Evolutionary conservation across 805 yeast species (phyloP).

Genomic region (Kluyveromyces wickerhamii): DNA sequence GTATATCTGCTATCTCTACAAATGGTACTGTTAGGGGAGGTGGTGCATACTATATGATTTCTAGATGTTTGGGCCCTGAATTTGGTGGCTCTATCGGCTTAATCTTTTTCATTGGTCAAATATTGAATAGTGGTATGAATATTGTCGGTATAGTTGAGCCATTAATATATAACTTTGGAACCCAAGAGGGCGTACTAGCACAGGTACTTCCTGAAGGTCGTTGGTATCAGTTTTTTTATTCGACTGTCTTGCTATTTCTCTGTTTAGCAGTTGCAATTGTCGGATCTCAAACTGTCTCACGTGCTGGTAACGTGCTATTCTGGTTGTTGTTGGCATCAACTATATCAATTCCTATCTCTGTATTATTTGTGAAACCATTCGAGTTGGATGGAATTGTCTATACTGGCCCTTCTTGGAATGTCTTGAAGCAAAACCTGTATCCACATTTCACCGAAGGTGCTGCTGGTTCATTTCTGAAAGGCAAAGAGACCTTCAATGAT

Average conservation of each 20-base stretch:
- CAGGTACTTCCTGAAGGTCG: conserved; percentile 60
- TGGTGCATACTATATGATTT: conserved; percentile 96
- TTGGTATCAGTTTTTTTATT: conserved; percentile 62
- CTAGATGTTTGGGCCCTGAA: conserved; percentile 92
- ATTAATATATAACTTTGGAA: conserved; percentile 68
- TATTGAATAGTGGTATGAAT: conserved; percentile 82
- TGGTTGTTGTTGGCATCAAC: conserved; percentile 62
- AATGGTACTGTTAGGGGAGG: conserved; percentile 98
- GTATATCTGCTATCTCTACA: conserved; percentile 92
- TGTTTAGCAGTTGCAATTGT: conserved; percentile 73
- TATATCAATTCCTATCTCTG: conserved; percentile 72
- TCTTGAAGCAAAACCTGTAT: conserved; percentile 55
- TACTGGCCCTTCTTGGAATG: conserved; percentile 67
- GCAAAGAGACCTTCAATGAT: conserved; percentile 70
- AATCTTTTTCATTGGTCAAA: conserved; percentile 91
- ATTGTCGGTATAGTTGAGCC: conserved; percentile 96
- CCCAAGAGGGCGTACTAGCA: conserved; percentile 42
- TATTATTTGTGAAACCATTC: conserved; percentile 58
- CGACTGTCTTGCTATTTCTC: conserved; percentile 56
- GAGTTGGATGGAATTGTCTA: conserved; percentile 44
- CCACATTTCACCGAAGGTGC: conserved; percentile 87
- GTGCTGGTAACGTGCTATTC: conserved; percentile 71
- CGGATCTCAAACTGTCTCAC: conserved; percentile 75
- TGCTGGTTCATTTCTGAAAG: conserved; percentile 67
- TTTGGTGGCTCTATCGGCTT: conserved; percentile 97